A percentile compares a stretch with the other conserved stretches of the same genome.
phyloP scores from a whole-genome alignment of 192 early-diverging fungal species.

The Entophlyctis helioformis region DNA sequence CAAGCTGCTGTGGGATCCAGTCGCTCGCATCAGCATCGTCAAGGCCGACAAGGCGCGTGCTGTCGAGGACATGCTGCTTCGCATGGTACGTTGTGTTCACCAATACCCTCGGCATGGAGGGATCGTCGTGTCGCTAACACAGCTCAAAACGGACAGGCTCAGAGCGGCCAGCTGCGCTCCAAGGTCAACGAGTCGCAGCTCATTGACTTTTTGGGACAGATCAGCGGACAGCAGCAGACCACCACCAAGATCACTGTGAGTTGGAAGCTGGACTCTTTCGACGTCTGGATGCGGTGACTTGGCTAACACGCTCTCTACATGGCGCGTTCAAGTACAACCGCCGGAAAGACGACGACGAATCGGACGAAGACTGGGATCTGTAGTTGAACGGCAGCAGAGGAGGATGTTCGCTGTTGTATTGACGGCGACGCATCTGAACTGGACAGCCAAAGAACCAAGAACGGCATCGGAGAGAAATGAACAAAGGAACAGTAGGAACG shows the following conservation, averaged over 20 bases:
- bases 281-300: neutral
- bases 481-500: too few species aligned
- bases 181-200: constrained; percentile 77
- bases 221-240: constrained; percentile 57
- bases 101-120: neutral
- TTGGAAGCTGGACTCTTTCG: neutral
- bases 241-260: constrained; percentile 70
- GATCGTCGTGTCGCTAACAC: neutral
- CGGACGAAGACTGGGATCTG: too few species aligned
- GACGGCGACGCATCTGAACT: too few species aligned
- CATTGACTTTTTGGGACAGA: constrained; percentile 71
- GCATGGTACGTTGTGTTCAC: constrained; percentile 44
- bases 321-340: neutral
- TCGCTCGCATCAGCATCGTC: constrained; percentile 84
- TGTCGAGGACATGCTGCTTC: constrained; percentile 81
- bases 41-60: constrained; percentile 78
- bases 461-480: too few species aligned
- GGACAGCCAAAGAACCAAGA: too few species aligned
- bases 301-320: neutral
- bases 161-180: constrained; percentile 63
- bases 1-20: constrained; percentile 16
- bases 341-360: too few species aligned
- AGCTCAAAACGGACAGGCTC: constrained; percentile 27
- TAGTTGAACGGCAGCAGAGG: too few species aligned
- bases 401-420: too few species aligned